Evolutionary conservation across 176 grass and related monocot species (phyloP).

Genomic region (Lolium multiflorum): DNA sequence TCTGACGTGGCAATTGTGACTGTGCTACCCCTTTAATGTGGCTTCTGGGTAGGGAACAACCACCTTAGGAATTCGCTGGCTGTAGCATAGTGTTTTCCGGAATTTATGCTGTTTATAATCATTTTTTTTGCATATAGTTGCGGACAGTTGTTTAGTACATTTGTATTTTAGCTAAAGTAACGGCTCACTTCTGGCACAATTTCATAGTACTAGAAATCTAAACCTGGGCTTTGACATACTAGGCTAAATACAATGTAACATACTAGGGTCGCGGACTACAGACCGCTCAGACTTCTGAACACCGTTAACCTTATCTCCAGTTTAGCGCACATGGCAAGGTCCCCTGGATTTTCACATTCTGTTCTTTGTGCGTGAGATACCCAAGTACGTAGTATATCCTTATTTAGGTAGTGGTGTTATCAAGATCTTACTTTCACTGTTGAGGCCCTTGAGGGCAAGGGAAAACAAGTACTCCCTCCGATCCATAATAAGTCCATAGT

Average conservation of each 20-base stretch:
- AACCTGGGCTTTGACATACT: not conserved
- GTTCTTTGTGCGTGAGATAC: not conserved
- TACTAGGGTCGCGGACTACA: too few relatives aligned
- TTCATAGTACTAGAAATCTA: not conserved
- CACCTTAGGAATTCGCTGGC: not conserved
- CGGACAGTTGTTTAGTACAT: not conserved
- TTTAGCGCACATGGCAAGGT: constrained; percentile 21
- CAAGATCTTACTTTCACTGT: constrained; percentile 35
- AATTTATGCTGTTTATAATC: constrained; percentile 15
- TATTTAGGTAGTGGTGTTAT: not conserved
- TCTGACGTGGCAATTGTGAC: not conserved
- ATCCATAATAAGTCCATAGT: too few relatives aligned
- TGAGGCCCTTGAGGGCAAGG: too few relatives aligned
- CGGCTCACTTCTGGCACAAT: not conserved
- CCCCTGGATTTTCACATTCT: not conserved
- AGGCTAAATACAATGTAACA: not conserved
- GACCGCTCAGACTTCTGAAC: too few relatives aligned
- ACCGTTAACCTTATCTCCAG: constrained; percentile 18
- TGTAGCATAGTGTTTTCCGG: not conserved
- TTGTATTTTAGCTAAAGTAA: not conserved
- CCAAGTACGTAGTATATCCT: not conserved
- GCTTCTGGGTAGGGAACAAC: constrained; percentile 11
- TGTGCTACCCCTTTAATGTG: not conserved
- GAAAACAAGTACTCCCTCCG: too few relatives aligned
- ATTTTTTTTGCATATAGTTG: constrained; percentile 20